phyloP scores from a whole-genome alignment of 208 protist species.

The Naegleria lovaniensis region DNA sequence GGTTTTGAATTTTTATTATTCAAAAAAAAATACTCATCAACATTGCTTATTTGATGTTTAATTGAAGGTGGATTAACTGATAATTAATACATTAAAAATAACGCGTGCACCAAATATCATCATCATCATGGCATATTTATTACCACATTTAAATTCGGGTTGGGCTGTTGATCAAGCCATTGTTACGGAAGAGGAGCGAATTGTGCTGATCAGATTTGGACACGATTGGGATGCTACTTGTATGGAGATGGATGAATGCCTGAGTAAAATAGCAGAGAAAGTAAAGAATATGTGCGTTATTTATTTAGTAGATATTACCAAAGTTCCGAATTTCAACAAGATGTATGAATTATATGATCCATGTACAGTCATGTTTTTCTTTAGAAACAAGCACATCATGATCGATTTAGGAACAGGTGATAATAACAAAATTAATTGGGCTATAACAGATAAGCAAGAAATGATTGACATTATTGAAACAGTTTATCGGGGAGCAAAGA shows the following conservation, averaged over 20 bases:
- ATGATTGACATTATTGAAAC: slow-evolving; percentile 94
- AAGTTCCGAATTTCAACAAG: slow-evolving; percentile 95
- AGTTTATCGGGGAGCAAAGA: slow-evolving; percentile 86
- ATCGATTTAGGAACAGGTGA: slow-evolving; percentile 98
- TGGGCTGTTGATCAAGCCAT: slow-evolving; percentile 85
- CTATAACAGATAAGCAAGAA: slow-evolving; percentile 87
- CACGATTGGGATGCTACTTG: slow-evolving; percentile 75
- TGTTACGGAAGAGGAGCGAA: slow-evolving; percentile 54
- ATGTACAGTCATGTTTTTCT: slow-evolving; percentile 98
- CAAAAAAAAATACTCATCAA: too few relatives aligned
- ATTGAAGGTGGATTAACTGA: too few relatives aligned
- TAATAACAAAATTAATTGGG: slow-evolving; percentile 99
- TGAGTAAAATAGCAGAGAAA: slow-evolving; percentile 53
- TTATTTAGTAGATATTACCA: slow-evolving; percentile 75
- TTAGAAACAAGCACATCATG: slow-evolving; percentile 97
- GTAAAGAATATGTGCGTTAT: slow-evolving; percentile 79
- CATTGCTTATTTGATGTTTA: too few relatives aligned
- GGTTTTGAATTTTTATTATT: too few relatives aligned
- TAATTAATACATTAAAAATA: too few relatives aligned
- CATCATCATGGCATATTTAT: slow-evolving; percentile 52
- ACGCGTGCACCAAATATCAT: background rate
- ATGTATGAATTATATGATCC: slow-evolving; percentile 98
- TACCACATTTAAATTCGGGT: slow-evolving; percentile 75
- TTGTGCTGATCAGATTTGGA: slow-evolving; percentile 83
- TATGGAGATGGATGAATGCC: slow-evolving; percentile 74